phyloP scores from a whole-genome alignment of 164 flowering plant species.

The Macadamia tetraphylla region DNA sequence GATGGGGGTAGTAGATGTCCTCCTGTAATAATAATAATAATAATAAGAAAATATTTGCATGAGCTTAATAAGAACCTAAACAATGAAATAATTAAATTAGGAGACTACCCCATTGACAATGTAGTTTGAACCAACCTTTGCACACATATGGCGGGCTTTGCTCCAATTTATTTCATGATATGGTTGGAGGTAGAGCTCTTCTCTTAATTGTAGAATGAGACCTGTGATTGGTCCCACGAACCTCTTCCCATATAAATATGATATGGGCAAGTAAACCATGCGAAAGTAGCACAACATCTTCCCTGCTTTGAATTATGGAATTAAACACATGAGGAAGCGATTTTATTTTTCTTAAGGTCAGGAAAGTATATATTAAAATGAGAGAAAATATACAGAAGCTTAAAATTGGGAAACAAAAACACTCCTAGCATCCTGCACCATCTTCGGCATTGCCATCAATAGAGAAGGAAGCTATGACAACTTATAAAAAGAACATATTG shows the following conservation, averaged over 20 bases:
- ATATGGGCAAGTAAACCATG: conserved; percentile 29
- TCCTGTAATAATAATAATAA: conserved; percentile 21
- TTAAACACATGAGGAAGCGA: too few relatives aligned
- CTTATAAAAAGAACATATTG: too few relatives aligned
- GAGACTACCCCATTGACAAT: not conserved
- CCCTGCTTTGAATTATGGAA: conserved; percentile 12
- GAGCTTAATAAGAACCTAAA: not conserved
- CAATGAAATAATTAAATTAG: too few relatives aligned
- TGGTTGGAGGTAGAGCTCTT: conserved; percentile 34
- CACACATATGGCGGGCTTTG: conserved; percentile 34
- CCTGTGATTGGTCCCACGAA: conserved; percentile 47
- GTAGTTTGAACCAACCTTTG: conserved; percentile 34
- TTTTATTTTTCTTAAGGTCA: not conserved
- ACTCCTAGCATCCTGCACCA: too few relatives aligned
- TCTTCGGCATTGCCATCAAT: too few relatives aligned
- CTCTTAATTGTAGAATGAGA: conserved; percentile 25
- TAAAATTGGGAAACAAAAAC: too few relatives aligned
- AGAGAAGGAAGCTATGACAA: too few relatives aligned
- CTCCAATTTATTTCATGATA: conserved; percentile 47
- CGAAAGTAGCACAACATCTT: conserved; percentile 36
- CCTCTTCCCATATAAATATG: conserved; percentile 38
- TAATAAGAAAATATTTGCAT: not conserved
- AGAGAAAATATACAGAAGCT: too few relatives aligned
- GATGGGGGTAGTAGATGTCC: conserved; percentile 39
- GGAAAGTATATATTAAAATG: too few relatives aligned